Percentiles rank a stretch among this genome's conserved stretches.
These are phyloP conservation scores for Stereum hirsutum DNA, from an alignment of 1,284 basidiomycete genomes.

Conservation along the genomic window DNA sequence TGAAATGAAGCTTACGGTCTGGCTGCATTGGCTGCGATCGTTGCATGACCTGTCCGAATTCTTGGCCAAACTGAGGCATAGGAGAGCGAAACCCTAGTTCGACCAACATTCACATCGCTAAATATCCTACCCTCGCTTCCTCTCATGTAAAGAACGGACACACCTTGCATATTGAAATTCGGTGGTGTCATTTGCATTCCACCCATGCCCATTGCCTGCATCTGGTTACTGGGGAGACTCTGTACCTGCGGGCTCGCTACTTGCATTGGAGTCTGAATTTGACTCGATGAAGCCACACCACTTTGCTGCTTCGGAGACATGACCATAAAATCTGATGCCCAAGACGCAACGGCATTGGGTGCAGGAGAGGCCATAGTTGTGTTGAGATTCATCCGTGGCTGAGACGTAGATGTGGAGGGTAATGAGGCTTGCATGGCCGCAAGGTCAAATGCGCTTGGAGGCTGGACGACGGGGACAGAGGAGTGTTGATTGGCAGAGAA, in stretches of 20 bases:
- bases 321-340: conserved; percentile 56
- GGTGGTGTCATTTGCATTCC: too few relatives aligned
- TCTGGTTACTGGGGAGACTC: too few relatives aligned
- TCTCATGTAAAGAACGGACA: too few relatives aligned
- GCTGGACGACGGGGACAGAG: conserved; percentile 22
- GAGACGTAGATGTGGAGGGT: conserved; percentile 20
- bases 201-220: too few relatives aligned
- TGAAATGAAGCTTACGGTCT: conserved; percentile 24
- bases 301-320: conserved; percentile 13
- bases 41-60: too few relatives aligned
- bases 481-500: conserved; percentile 31
- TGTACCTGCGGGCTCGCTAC: conserved; percentile 2
- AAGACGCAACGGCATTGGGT: conserved; percentile 25
- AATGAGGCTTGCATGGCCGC: conserved; percentile 46
- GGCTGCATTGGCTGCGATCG: conserved; percentile 18
- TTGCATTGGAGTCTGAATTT: too few relatives aligned
- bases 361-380: conserved; percentile 19
- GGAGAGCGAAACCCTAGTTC: too few relatives aligned
- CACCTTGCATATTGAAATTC: too few relatives aligned
- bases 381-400: conserved; percentile 12
- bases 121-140: too few relatives aligned
- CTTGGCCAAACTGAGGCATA: too few relatives aligned
- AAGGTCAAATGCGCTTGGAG: conserved; percentile 42
- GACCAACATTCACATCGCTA: too few relatives aligned
- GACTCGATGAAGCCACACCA: neutral